Evolutionary conservation across 768 basidiomycete genomes (phyloP), one percentile per base, ranked within the genome.

Genomic region (Trametes villosa): DNA sequence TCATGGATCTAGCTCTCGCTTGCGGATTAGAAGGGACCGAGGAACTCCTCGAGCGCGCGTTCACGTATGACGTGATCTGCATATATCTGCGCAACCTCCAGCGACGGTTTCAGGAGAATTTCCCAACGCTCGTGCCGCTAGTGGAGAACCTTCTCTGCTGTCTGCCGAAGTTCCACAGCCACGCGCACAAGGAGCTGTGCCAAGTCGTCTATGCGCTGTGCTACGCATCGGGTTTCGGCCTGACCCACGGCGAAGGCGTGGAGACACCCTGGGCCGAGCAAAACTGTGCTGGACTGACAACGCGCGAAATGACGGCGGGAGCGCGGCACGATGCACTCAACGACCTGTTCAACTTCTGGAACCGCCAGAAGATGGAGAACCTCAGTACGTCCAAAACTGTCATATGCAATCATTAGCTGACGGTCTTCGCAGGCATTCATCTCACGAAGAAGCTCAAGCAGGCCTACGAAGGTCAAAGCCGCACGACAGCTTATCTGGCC

Each of bases 171-270:
- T n/a, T 55, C 6, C 53, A 55, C 17, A 44, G 44, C 20, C 53
- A 31, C 33, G 41, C 53, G 6, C 53, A 55, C 53, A 55, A 55
- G 15, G 53, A 55, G 6, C 30, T 30, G 15, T 55, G 53, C 24
- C 53, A 55, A 15, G 11, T 27, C 15, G 42, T 34, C n/a, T 55
- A 30, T 42, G 41, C 53, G 5, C 20, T 55, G 15, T 30, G 31
- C 41, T 55, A 55, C 22, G 41, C 40, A 12, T 20, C 4, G 4
- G 41, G 41, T 11, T 29, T 46, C 13, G 54, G 54, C 15, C 22
- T 20, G 2, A 17, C 44, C 1, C 33, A 56, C 18, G 54, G 54
- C 9, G 54, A 56, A 26, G 44, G 42, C 9, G 54, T 56, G 1
- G 54, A 56, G 22, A 27, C 44, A 1, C 44, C 33, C 3, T 56